A percentile compares a stretch with the other conserved stretches of the same genome.
Conservation (phyloP, 139 green algal genomes). For the Chlorokybus atmophyticus region DNA sequence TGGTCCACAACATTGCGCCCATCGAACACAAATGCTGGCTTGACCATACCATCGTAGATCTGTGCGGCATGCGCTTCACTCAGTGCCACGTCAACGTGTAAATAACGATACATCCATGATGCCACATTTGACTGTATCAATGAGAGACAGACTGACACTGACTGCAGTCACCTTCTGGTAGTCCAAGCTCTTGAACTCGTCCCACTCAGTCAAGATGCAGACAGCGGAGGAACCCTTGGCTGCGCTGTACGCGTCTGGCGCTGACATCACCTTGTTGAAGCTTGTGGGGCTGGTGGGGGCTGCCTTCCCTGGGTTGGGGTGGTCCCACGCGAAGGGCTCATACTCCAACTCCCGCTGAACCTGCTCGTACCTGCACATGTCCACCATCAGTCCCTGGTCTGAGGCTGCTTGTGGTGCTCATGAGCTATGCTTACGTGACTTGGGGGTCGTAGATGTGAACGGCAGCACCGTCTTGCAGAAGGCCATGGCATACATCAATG, state of each 20-base stretch:
- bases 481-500: slow-evolving; percentile 89
- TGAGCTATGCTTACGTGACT: slow-evolving; percentile 36
- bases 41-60: slow-evolving; percentile 78
- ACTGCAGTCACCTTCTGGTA: too few species aligned
- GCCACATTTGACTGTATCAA: too few species aligned
- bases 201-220: slow-evolving; percentile 94
- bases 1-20: slow-evolving; percentile 92
- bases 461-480: slow-evolving; percentile 55
- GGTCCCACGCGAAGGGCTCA: slow-evolving; percentile 85
- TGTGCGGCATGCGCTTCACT: too few species aligned
- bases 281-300: not conserved
- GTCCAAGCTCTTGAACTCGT: slow-evolving; percentile 85
- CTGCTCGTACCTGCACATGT: too few species aligned
- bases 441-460: slow-evolving; percentile 84
- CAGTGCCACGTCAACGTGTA: too few species aligned
- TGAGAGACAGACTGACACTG: too few species aligned
- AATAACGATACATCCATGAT: not conserved
- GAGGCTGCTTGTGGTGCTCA: too few species aligned
- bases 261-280: slow-evolving; percentile 29
- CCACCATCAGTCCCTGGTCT: too few species aligned
- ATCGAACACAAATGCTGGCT: slow-evolving; percentile 98
- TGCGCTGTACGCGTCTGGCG: slow-evolving; percentile 33
- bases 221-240: slow-evolving; percentile 67
- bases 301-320: slow-evolving; percentile 34
- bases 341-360: slow-evolving; percentile 69